These are phyloP conservation scores for Talaromyces sp. DNA, from an alignment of 2,329 filamentous ascomycete genomes.

Conservation along the genomic window DNA sequence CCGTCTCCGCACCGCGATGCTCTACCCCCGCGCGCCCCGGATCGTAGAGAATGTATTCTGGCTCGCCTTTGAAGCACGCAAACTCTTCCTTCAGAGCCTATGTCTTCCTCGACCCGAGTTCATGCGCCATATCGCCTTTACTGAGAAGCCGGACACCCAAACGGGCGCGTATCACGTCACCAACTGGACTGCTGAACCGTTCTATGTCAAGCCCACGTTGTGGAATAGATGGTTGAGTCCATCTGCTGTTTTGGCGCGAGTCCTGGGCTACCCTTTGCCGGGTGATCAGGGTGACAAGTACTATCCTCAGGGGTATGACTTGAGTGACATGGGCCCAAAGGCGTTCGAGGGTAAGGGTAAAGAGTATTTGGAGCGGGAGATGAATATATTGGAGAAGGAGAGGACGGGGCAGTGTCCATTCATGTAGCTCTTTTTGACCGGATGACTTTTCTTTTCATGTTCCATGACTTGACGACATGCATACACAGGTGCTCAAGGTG, in stretches of 20 bases:
- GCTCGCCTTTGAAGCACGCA: slow-evolving; percentile 51
- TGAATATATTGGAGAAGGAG: slow-evolving; percentile 35
- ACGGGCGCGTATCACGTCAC: slow-evolving; percentile 52
- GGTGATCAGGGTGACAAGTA: slow-evolving; percentile 48
- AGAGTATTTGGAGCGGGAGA: slow-evolving; percentile 47
- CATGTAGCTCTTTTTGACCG: slow-evolving; percentile 6
- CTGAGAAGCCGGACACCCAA: slow-evolving; percentile 51
- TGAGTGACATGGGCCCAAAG: slow-evolving; percentile 61
- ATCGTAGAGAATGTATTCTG: slow-evolving; percentile 43
- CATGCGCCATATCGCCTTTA: slow-evolving; percentile 38
- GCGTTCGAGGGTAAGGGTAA: slow-evolving; percentile 52
- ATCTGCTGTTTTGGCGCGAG: slow-evolving; percentile 49
- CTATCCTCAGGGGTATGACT: slow-evolving; percentile 48
- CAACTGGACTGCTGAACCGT: slow-evolving; percentile 61
- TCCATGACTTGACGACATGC: slow-evolving; percentile 5
- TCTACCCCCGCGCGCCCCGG: slow-evolving; percentile 48
- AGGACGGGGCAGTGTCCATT: slow-evolving; percentile 52
- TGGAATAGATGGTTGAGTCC: slow-evolving; percentile 62
- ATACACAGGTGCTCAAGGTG: background rate
- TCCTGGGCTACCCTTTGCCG: slow-evolving; percentile 47
- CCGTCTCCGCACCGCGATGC: slow-evolving; percentile 62
- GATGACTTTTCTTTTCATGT: background rate
- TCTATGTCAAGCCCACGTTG: slow-evolving; percentile 59
- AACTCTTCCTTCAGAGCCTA: slow-evolving; percentile 57
- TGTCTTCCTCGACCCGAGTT: slow-evolving; percentile 55